A percentile compares a stretch with the other conserved stretches of the same genome.
These are phyloP conservation scores for Penicillium vulpinum DNA, from an alignment of 2,329 filamentous ascomycete genomes.

Conservation along the genomic window DNA sequence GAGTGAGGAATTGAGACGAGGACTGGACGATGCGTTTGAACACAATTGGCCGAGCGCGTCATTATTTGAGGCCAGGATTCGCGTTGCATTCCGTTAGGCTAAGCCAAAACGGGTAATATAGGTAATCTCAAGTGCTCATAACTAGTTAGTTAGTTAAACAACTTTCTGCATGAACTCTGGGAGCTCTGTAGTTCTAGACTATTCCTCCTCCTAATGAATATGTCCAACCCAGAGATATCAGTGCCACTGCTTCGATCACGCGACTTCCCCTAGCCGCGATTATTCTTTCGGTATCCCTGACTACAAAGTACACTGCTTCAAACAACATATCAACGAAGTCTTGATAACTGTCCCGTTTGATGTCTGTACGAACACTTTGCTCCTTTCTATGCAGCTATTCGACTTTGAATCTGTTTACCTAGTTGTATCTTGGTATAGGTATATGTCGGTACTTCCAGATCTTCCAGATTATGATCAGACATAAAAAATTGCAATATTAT, in stretches of 20 bases:
- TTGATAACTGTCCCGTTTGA: background rate
- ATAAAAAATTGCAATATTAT: background rate
- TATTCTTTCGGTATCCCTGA: constrained; percentile 2
- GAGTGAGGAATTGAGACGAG: constrained; percentile 2
- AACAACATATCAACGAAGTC: background rate
- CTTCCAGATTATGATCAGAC: background rate
- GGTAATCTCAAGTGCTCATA: constrained; percentile 22
- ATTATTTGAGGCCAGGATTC: constrained; percentile 17
- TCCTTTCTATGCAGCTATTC: background rate
- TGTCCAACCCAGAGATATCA: background rate
- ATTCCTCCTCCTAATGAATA: background rate
- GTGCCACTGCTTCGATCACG: too few relatives aligned
- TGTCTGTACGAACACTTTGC: background rate
- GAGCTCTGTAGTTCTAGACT: background rate
- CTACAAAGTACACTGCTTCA: background rate
- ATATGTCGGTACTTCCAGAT: background rate
- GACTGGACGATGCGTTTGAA: constrained; percentile 8
- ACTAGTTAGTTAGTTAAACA: too few relatives aligned
- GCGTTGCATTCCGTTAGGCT: constrained; percentile 29
- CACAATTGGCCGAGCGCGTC: constrained; percentile 21
- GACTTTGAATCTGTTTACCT: background rate
- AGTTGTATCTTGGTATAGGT: background rate
- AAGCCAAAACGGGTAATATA: constrained; percentile 32
- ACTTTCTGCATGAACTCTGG: background rate
- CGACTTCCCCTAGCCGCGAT: background rate